phyloP scores from a whole-genome alignment of 1,284 basidiomycete genomes.

The Microbotryum intermedium region DNA sequence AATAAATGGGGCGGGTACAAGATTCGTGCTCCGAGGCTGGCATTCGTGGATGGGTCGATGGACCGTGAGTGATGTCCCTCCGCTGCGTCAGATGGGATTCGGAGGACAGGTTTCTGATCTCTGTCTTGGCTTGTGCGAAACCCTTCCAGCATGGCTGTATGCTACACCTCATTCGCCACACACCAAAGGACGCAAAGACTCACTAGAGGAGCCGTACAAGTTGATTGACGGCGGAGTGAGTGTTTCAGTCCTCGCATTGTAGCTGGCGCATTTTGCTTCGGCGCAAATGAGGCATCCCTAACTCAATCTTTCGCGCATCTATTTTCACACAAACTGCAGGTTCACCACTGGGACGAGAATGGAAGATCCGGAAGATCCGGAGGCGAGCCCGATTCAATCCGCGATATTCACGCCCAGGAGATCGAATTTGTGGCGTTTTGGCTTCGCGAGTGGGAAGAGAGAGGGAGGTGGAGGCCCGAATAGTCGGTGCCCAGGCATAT shows the following conservation, averaged over 20 bases:
- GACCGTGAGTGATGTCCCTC: slow-evolving; percentile 18
- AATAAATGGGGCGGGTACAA: slow-evolving; percentile 30
- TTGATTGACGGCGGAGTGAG: slow-evolving; percentile 64
- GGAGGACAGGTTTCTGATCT: background rate
- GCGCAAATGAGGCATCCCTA: background rate
- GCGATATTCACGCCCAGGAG: slow-evolving; percentile 70
- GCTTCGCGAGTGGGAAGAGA: slow-evolving; percentile 52
- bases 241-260: slow-evolving; percentile 13
- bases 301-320: too few species aligned
- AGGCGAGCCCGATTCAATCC: slow-evolving; percentile 19
- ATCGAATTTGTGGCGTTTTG: slow-evolving; percentile 71
- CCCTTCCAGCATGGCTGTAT: slow-evolving; percentile 25
- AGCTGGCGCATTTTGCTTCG: background rate
- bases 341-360: slow-evolving; percentile 82
- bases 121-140: too few species aligned
- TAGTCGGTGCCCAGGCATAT: too few species aligned
- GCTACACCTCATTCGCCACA: slow-evolving; percentile 50
- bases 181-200: slow-evolving; percentile 54
- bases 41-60: slow-evolving; percentile 31
- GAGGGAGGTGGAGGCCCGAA: slow-evolving; percentile 13
- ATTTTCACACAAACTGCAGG: slow-evolving; percentile 45
- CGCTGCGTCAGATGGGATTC: background rate
- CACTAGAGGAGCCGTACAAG: slow-evolving; percentile 68
- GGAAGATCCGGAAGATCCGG: slow-evolving; percentile 56
- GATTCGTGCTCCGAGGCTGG: slow-evolving; percentile 21